These are phyloP conservation scores for Aspergillus pseudoglaucus DNA, from an alignment of 2,329 filamentous ascomycete genomes.

Conservation along the genomic window DNA sequence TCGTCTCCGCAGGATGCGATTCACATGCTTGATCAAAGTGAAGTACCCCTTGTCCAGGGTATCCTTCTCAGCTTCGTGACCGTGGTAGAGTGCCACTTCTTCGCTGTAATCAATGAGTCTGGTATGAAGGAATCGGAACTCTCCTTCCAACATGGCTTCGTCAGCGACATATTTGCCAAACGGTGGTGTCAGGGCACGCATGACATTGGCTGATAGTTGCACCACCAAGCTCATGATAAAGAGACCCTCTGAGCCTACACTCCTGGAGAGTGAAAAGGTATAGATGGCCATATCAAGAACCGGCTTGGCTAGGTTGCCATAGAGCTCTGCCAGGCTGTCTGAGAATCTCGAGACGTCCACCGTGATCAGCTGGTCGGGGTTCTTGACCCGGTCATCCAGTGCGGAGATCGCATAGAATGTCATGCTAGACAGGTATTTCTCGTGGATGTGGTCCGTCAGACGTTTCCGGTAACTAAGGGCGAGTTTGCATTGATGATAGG, in stretches of 20 bases:
- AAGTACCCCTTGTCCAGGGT: slow-evolving; percentile 98
- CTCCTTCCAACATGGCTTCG: slow-evolving; percentile 86
- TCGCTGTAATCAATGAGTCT: slow-evolving; percentile 93
- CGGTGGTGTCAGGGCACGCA: slow-evolving; percentile 89
- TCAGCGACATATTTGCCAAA: slow-evolving; percentile 98
- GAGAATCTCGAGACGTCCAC: slow-evolving; percentile 96
- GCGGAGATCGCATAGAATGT: slow-evolving; percentile 96
- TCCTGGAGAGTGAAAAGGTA: slow-evolving; percentile 86
- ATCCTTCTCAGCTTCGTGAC: slow-evolving; percentile 91
- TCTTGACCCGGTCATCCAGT: slow-evolving; percentile 95
- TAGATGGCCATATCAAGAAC: slow-evolving; percentile 94
- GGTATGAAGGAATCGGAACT: slow-evolving; percentile 93
- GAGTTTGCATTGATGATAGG: slow-evolving; percentile 93
- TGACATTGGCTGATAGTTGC: slow-evolving; percentile 83
- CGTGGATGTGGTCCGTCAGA: slow-evolving; percentile 89
- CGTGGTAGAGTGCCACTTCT: slow-evolving; percentile 85
- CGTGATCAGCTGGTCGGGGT: slow-evolving; percentile 93
- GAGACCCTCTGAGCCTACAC: slow-evolving; percentile 90
- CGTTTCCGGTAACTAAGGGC: slow-evolving; percentile 88
- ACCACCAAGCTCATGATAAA: slow-evolving; percentile 94
- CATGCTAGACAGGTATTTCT: slow-evolving; percentile 93
- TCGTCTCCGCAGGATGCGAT: slow-evolving; percentile 80
- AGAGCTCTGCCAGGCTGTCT: slow-evolving; percentile 87
- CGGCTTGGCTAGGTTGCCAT: slow-evolving; percentile 93
- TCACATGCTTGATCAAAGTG: slow-evolving; percentile 97